These are phyloP conservation scores for Mycena rebaudengoi DNA, from an alignment of 768 basidiomycete species.

Conservation along the genomic window DNA sequence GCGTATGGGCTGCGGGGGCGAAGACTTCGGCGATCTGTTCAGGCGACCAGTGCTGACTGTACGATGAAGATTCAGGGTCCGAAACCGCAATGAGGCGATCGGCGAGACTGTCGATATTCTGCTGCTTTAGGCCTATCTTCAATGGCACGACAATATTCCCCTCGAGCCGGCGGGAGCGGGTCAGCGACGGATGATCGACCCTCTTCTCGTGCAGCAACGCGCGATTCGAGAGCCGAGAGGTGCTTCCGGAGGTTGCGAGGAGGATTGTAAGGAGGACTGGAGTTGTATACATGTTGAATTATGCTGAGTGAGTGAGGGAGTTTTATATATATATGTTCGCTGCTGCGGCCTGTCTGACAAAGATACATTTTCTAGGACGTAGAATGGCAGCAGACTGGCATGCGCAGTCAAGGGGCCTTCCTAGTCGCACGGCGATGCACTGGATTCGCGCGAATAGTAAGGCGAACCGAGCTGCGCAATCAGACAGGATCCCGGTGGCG, in stretches of 20 bases:
- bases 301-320: no score
- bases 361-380: no score
- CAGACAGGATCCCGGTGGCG: no score
- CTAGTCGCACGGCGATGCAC: no score
- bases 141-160: slow-evolving; percentile 36
- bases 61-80: slow-evolving; percentile 44
- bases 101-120: slow-evolving; percentile 39
- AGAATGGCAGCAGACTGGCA: no score
- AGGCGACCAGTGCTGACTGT: slow-evolving; percentile 46
- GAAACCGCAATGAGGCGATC: slow-evolving; percentile 42
- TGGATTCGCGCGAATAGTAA: no score
- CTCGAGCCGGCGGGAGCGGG: slow-evolving; percentile 31
- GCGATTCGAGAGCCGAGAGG: background rate
- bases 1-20: slow-evolving; percentile 36
- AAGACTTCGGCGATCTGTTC: slow-evolving; percentile 39
- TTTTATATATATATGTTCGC: no score
- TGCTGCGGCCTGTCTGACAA: no score
- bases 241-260: background rate
- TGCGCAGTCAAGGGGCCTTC: no score
- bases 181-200: slow-evolving; percentile 18
- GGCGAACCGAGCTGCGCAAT: no score
- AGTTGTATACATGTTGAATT: background rate
- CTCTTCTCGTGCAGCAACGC: slow-evolving; percentile 39
- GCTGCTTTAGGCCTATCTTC: slow-evolving; percentile 45
- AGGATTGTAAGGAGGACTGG: slow-evolving; percentile 1